phyloP scores from a whole-genome alignment of 345 rosid species.

The Angophora floribunda region DNA sequence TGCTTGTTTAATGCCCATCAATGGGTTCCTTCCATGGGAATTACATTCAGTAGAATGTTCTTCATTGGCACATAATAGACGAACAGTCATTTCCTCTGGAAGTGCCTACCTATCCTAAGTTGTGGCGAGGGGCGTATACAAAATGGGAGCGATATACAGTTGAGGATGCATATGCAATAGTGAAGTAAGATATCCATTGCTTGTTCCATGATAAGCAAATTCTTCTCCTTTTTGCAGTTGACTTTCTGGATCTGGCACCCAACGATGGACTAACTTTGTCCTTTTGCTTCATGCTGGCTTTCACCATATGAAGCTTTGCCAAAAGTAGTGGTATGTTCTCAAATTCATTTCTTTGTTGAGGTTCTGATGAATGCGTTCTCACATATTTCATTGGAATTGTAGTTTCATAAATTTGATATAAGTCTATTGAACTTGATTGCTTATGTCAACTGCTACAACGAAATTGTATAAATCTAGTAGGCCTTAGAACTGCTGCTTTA shows the following conservation, averaged over 20 bases:
- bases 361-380: background rate
- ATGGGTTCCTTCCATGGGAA: constrained; percentile 12
- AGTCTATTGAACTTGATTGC: background rate
- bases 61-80: constrained; percentile 96
- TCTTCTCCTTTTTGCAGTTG: background rate
- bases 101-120: constrained; percentile 67
- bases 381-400: background rate
- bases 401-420: background rate
- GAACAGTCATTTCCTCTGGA: constrained; percentile 91
- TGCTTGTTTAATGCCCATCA: background rate
- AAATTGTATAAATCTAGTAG: background rate
- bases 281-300: constrained; percentile 8
- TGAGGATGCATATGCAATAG: constrained; percentile 84
- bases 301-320: constrained; percentile 58
- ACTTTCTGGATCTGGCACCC: background rate
- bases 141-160: constrained; percentile 77
- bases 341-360: background rate
- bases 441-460: background rate
- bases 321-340: constrained; percentile 66
- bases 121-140: constrained; percentile 87
- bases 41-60: constrained; percentile 69
- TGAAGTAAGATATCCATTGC: constrained; percentile 31
- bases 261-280: constrained; percentile 7
- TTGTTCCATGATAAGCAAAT: background rate
- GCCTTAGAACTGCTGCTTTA: background rate